phyloP scores from a whole-genome alignment of 257 asterid genomes.

The Nicotiana knightiana region DNA sequence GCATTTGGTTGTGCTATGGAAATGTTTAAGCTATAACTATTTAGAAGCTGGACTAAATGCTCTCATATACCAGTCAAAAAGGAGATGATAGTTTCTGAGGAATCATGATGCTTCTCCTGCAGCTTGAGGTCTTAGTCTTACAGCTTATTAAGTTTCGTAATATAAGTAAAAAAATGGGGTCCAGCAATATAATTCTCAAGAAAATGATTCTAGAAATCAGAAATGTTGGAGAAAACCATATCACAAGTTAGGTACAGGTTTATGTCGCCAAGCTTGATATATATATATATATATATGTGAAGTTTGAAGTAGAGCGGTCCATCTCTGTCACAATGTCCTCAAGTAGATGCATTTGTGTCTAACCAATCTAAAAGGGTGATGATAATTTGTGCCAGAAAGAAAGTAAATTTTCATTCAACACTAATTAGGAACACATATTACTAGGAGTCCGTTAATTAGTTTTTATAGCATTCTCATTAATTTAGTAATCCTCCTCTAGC shows the following conservation, averaged over 20 bases:
- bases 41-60: background rate
- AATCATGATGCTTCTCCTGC: background rate
- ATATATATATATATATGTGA: constrained; percentile 23
- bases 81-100: background rate
- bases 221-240: background rate
- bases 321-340: constrained; percentile 46
- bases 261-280: constrained; percentile 95
- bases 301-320: constrained; percentile 79
- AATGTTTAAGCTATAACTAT: background rate
- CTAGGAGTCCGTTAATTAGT: background rate
- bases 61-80: background rate
- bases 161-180: background rate
- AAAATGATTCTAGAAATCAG: background rate
- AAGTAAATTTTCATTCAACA: background rate
- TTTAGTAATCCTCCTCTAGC: background rate
- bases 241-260: constrained; percentile 32
- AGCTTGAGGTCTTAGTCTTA: background rate
- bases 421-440: background rate
- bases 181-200: no score
- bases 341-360: no score
- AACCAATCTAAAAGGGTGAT: background rate
- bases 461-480: background rate
- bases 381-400: background rate
- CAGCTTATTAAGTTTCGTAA: background rate
- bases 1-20: background rate